Evolutionary conservation across 495 filamentous ascomycete species (phyloP), one percentile per base, ranked within the genome.

Genomic region (Podospora fimiseda): DNA sequence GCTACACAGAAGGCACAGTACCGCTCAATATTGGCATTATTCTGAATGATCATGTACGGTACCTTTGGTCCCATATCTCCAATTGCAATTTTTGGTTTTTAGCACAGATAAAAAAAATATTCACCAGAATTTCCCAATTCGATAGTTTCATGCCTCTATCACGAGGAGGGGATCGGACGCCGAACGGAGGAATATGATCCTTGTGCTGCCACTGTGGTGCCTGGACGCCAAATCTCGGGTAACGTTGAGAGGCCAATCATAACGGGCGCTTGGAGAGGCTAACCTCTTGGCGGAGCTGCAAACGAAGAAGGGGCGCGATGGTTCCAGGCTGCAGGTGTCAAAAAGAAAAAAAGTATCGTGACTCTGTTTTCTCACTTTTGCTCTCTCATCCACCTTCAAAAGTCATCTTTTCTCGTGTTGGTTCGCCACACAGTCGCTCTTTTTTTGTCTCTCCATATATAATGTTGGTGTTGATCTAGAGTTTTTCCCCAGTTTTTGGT

Each of bases 371-470:
- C 15, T 18, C n/a, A 7, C 23, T 45, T 24, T 27, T 47, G 44
- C 13, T 20, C 22, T 3, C 30, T 20, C 18, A 20, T 15, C 39
- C 5, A 7, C 16, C 39, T n/a, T 14, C 39, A 5, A 41, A 41
- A 41, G 13, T 7, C 3, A 14, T n/a, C 39, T 41, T 4, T 41
- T n/a, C 44, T 47, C 23, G 44, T 36, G 44, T 47, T 47, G 44
- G 44, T 47, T 47, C 44, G 23, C 44, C 44, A 14, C 44, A 47
- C 44, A 47, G 44, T 47, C 44, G 16, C 19, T 47, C 44, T 33
- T 47, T 46, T 46, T 20, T 11, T 3, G 14, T 47, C 18, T 9
- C 13, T 21, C 6, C 18, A 19, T 42, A 1, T 42, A 19, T 42
- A 18, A 13, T 20, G 15, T 20, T 45, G 21, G 21, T 45, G 9